These are phyloP conservation scores for Talaromyces atroroseus DNA, from an alignment of 2,329 filamentous ascomycete species.

Conservation along the genomic window DNA sequence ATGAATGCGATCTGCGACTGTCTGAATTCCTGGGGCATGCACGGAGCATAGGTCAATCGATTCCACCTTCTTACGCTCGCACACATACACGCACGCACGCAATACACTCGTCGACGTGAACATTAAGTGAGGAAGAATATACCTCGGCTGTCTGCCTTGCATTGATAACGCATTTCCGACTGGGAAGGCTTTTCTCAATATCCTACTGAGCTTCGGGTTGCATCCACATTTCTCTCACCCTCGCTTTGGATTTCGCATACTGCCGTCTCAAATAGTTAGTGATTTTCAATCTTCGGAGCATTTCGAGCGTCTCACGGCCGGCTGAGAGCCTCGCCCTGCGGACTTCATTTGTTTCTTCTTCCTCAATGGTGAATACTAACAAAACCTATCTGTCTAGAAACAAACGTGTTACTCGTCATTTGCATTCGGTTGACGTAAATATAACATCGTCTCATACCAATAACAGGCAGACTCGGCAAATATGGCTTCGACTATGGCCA, in stretches of 20 bases:
- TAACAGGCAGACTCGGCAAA: slow-evolving; percentile 15
- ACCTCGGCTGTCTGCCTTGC: slow-evolving; percentile 4
- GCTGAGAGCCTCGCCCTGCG: neutral
- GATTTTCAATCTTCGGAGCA: neutral
- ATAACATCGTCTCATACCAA: slow-evolving; percentile 8
- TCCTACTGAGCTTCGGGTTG: neutral
- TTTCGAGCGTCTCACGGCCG: neutral
- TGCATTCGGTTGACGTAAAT: slow-evolving; percentile 9
- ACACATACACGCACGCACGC: slow-evolving; percentile 8
- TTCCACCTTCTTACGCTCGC: slow-evolving; percentile 14
- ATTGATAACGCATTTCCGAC: slow-evolving; percentile 2
- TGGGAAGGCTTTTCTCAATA: neutral
- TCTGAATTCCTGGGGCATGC: slow-evolving; percentile 38
- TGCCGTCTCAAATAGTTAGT: slow-evolving; percentile 5
- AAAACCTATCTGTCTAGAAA: neutral
- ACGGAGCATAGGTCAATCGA: slow-evolving; percentile 35
- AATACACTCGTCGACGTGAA: neutral
- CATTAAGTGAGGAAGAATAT: slow-evolving; percentile 6
- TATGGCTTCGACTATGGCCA: slow-evolving; percentile 34
- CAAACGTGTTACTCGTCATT: neutral
- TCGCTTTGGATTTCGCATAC: neutral
- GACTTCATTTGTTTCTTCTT: neutral
- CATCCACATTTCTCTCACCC: slow-evolving; percentile 5
- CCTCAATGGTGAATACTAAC: neutral
- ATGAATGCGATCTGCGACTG: slow-evolving; percentile 33